Base-by-base conservation (phyloP, 2,329 filamentous ascomycete genomes). In the Neonectria ditissima region DNA sequence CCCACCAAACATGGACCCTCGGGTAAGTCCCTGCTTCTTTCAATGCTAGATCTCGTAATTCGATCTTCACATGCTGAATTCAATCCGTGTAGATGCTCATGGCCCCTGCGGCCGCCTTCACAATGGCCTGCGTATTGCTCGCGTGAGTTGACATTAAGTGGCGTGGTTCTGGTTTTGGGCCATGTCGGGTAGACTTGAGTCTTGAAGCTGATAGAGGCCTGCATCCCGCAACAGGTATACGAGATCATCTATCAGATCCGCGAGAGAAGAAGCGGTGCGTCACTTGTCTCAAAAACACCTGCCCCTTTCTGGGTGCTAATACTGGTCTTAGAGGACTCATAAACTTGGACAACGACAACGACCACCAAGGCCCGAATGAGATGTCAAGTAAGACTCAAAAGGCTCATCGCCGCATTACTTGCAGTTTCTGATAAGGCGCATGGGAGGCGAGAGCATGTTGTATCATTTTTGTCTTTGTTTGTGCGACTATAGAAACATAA, bases 41-140 rank as follows among this genome's bases (percentile, higher is more conserved):
- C 0, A 32, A 4, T 37, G 34, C 1, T 6, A 5, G 1, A 14
- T 30, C 5, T 14, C 13, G n/a, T 41, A 5, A 6, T 16, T 13
- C 28, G 24, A 43, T 18, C 3, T 8, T 5, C 1, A 4, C 13
- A 22, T 26, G 18, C 67, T 74, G 13, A 74, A 18, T 11, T 0
- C 18, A 45, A 20, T 24, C 18, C 20, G 3, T 13, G 13, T 48
- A 83, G 82, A 81, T 76, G 39, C 76, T 86, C 59, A 81, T 82
- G 63, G 82, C 83, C 56, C 84, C 84, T 9, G 73, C 82, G 22
- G 84, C 84, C 18, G 84, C 84, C 41, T 85, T 86, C 64, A 83
- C 82, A 18, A 87, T 87, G 84, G 84, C 84, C 4, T 77, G 80
- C 50, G 73, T 86, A 13, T 76, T 86, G 22, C 82, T 86, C 61